These are phyloP conservation scores for barley (Hordeum vulgare) DNA, from an alignment of 176 grass and related monocot species.

Conservation along the genomic window DNA sequence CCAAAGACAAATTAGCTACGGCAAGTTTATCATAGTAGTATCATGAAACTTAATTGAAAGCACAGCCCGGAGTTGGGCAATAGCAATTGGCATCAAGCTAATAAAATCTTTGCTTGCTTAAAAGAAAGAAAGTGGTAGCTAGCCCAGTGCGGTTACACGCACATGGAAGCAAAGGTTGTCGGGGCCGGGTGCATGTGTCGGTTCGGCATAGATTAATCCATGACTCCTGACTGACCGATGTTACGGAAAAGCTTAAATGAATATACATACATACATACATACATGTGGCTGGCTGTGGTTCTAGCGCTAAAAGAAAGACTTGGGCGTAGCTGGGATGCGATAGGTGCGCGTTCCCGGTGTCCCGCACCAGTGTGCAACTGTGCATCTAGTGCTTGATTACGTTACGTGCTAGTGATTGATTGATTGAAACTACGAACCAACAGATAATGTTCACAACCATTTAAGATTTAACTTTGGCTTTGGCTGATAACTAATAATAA, in stretches of 20 bases:
- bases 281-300: background rate
- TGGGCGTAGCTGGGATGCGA: background rate
- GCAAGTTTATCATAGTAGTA: no score
- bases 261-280: no score
- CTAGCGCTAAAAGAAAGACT: background rate
- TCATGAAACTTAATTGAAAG: no score
- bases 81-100: background rate
- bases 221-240: background rate
- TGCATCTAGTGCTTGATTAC: background rate
- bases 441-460: background rate
- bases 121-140: background rate
- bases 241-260: background rate
- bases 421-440: background rate
- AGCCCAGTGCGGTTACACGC: background rate
- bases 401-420: background rate
- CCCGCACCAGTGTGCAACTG: background rate
- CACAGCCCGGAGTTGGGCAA: background rate
- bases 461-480: background rate
- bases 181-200: background rate
- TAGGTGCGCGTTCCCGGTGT: background rate
- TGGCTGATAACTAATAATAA: background rate
- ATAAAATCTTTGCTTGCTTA: background rate
- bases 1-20: background rate
- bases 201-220: background rate
- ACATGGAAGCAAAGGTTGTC: background rate